Percentiles rank a stretch among this genome's conserved stretches.
Evolutionary conservation across 176 grass and related monocot species (phyloP).

Genomic region (Phragmites australis): DNA sequence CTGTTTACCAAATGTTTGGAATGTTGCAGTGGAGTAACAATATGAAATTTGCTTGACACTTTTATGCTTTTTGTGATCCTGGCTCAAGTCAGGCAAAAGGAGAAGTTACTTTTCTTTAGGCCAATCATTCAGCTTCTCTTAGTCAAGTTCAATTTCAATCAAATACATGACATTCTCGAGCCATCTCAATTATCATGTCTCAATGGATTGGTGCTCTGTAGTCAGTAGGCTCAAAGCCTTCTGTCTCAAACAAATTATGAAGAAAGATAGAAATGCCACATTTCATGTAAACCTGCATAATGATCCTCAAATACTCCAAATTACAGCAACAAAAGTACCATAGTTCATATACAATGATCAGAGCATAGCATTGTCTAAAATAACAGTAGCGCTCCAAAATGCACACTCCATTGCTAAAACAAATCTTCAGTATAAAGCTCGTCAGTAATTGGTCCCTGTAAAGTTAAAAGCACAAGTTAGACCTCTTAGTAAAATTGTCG

Average conservation of each 20-base stretch:
- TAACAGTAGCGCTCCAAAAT: too few species aligned
- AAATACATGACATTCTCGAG: neutral
- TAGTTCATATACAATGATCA: too few species aligned
- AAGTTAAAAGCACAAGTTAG: too few species aligned
- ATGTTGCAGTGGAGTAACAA: neutral
- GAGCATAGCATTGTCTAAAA: too few species aligned
- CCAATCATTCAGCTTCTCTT: neutral
- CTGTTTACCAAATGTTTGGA: neutral
- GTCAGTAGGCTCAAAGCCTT: neutral
- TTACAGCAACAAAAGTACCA: too few species aligned
- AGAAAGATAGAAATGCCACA: neutral
- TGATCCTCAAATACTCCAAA: too few species aligned
- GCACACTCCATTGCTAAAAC: too few species aligned
- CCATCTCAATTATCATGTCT: neutral
- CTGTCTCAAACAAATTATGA: neutral
- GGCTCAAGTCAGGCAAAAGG: neutral
- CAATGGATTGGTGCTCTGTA: neutral
- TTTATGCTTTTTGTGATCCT: neutral
- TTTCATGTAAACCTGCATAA: too few species aligned
- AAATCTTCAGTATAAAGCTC: too few species aligned
- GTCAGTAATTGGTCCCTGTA: too few species aligned
- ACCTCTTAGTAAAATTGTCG: too few species aligned
- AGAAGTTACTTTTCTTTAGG: too few species aligned
- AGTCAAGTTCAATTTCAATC: neutral
- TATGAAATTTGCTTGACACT: neutral